Evolutionary conservation across 345 rosid species (phyloP).

Genomic region (Turnera subulata): DNA sequence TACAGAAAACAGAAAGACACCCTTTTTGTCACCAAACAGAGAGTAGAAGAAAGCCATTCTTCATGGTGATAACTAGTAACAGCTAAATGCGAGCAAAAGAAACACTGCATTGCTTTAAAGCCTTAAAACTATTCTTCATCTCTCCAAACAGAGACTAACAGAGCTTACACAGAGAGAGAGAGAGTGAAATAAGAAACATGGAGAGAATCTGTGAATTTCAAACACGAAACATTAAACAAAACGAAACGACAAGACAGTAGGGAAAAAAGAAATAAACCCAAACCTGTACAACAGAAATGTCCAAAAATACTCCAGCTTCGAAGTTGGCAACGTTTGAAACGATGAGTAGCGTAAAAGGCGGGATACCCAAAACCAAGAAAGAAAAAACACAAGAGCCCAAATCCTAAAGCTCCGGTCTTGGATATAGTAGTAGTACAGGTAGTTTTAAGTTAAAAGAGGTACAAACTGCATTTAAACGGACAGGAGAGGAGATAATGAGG

Average conservation of each 20-base stretch:
- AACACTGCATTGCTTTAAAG: background rate
- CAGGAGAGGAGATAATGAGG: background rate
- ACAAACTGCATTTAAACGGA: background rate
- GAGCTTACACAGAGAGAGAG: slow-evolving; percentile 9
- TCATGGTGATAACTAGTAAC: too few relatives aligned
- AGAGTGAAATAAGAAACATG: background rate
- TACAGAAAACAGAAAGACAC: background rate
- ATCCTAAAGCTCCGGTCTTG: slow-evolving; percentile 24
- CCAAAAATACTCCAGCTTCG: slow-evolving; percentile 29
- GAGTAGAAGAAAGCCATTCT: slow-evolving; percentile 8
- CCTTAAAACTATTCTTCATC: slow-evolving; percentile 2
- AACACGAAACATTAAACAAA: background rate
- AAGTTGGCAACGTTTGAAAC: slow-evolving; percentile 33
- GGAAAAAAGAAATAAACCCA: slow-evolving; percentile 4
- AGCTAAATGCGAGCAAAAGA: background rate
- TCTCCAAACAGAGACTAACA: slow-evolving; percentile 21
- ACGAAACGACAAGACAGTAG: slow-evolving; percentile 52
- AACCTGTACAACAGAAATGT: slow-evolving; percentile 18
- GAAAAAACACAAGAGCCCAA: slow-evolving; percentile 19
- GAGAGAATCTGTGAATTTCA: slow-evolving; percentile 15
- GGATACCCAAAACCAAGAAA: slow-evolving; percentile 23
- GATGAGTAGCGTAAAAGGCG: slow-evolving; percentile 44
- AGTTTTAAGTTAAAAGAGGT: background rate
- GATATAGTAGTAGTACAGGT: background rate
- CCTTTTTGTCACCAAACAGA: slow-evolving; percentile 5